Percentiles rank a stretch among this genome's conserved stretches.
These are phyloP conservation scores for Gelatoporia subvermispora DNA, from an alignment of 768 basidiomycete genomes.

Conservation along the genomic window DNA sequence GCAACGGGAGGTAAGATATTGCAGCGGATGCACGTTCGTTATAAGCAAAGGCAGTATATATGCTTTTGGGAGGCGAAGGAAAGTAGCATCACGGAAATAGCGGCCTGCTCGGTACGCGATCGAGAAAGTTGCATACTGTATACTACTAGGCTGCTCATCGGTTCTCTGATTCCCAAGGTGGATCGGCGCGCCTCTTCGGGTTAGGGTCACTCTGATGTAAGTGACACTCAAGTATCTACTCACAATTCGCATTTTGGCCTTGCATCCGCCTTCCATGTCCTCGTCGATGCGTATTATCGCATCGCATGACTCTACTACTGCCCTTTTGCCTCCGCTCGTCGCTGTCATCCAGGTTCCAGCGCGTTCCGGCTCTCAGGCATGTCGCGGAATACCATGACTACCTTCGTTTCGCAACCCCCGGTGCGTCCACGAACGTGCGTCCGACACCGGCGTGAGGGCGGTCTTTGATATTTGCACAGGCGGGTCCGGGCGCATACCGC, in stretches of 20 bases:
- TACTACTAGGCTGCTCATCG: too few relatives aligned
- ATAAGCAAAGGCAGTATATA: too few relatives aligned
- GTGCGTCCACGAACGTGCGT: constrained; percentile 32
- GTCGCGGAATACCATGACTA: constrained; percentile 60
- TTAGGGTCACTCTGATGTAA: background rate
- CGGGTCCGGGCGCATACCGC: constrained; percentile 62
- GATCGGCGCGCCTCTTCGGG: background rate
- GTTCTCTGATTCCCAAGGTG: too few relatives aligned
- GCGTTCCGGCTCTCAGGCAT: constrained; percentile 5
- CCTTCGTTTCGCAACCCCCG: constrained; percentile 47
- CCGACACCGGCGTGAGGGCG: background rate
- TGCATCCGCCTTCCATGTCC: background rate
- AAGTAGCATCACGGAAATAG: too few relatives aligned
- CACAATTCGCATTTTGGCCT: constrained; percentile 8
- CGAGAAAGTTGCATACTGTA: too few relatives aligned
- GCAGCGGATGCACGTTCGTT: too few relatives aligned
- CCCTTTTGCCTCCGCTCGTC: constrained; percentile 6
- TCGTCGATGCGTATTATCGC: background rate
- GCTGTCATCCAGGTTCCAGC: background rate
- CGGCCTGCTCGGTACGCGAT: too few relatives aligned
- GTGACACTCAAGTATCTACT: too few relatives aligned
- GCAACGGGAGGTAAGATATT: too few relatives aligned
- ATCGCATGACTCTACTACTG: constrained; percentile 13
- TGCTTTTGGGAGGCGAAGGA: too few relatives aligned
- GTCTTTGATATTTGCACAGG: constrained; percentile 32